Evolutionary conservation across 495 filamentous ascomycete species (phyloP), one percentile per base, ranked within the genome.

Genomic region (Lineolata rhizophorae): DNA sequence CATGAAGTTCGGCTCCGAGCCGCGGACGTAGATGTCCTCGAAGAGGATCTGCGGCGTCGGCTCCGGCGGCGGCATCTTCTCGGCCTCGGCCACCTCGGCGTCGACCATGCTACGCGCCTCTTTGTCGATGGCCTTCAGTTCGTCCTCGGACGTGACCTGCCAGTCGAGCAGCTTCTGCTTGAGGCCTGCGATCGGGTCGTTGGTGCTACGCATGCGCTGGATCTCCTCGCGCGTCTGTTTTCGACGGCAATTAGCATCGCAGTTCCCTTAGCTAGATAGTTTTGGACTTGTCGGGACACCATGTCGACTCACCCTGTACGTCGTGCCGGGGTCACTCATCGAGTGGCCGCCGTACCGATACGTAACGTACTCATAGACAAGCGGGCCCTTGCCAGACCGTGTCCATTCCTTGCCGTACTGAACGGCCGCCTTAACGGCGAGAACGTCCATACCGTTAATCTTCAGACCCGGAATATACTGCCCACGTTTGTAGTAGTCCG

Each of bases 401-500:
- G 77, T 72, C 61, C 72, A 90, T 45, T 85, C 60, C 62, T 83
- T 92, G 48, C 73, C 80, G 66, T 91, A 83, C 55, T 81, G 55
- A 39, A 90, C 80, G 35, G 90, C 87, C 31, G 83, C 79, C 69
- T 91, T 93, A 53, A 93, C 87, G 41, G 87, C 87, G 32, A 97
- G 79, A 44, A 94, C 80, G 54, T 97, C 87, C 87, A 97, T 97
- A 54, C 80, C 87, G 61, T 97, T 97, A 53, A 97, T 81, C 65
- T 95, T 97, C 36, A 97, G 71, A 60, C 87, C 87, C 37, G 87
- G 87, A 47, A 97, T 97, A 65, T 95, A 97, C 63, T 97, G 87
- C 40, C 87, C 87, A 58, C 87, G 90, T 70, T 95, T 94, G 73
- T 97, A 97, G 76, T 97, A 97, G 55, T 97, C 90, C 50, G 87